Base-by-base conservation (phyloP, 306 rosid species). In the Malus orientalis region DNA sequence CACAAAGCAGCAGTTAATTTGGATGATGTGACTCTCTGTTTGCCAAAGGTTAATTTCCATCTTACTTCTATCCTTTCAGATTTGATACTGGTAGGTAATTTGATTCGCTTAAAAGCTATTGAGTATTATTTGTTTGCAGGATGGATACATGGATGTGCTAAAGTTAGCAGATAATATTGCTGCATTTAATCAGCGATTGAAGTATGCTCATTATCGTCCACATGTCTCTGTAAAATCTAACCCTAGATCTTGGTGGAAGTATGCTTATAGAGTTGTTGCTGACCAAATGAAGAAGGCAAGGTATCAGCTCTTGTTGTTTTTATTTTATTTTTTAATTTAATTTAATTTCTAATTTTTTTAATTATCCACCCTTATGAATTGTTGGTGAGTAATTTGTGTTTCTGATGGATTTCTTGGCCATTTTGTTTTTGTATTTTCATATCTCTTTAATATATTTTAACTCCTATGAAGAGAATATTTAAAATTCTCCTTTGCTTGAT, bases 201-300 rank as follows among this genome's bases (percentile, higher is more conserved):
- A 90, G 81, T 92, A 90, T 84, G 99, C 97, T 74, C 99, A 95
- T 83, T 89, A 78, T 85, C 99, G 93, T 62, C 99, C 97, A 22
- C 88, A 29, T 64, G 90, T 92, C 47, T 61, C 91, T 1, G 93
- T 92, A 71, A 92, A 92, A 83, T 75, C 85, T 74, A 89, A 92
- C 82, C 89, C 96, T 69, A 85, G 85, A 80, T 83, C 87, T 74
- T 95, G 99, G 99, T 95, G 97, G 99, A 90, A 84, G 82, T 95
- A 89, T 85, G 96, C 96, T 74, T 92, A 78, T 79, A 91, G 77
- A 81, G 97, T 87, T 83, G 90, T 92, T 57, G 87, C 92, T 72
- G 96, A 95, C 80, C 96, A 95, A 87, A 71, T 87, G 83, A 92
- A 92, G 96, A 92, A 90, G 88, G 96, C 92, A 65, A 92, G 99